Conservation (phyloP, 2,329 filamentous ascomycete genomes). For the Claviceps sp. region DNA sequence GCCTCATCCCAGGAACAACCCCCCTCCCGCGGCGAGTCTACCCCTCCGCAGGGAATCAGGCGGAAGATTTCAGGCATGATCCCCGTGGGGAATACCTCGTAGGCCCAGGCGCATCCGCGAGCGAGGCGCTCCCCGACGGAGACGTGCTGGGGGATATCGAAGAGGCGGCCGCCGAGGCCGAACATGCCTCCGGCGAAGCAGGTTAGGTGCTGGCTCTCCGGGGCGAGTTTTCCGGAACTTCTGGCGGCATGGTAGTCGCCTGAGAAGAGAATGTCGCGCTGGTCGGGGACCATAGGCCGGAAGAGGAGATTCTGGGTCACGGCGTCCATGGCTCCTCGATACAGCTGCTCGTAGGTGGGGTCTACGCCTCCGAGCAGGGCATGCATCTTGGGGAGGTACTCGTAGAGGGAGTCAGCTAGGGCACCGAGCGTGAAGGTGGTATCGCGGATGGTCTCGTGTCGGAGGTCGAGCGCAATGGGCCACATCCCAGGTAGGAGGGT, state of each 20-base stretch:
- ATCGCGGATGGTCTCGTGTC: slow-evolving; percentile 37
- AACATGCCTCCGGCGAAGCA: slow-evolving; percentile 62
- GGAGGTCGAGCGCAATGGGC: slow-evolving; percentile 50
- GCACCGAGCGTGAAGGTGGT: slow-evolving; percentile 39
- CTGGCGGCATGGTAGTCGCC: slow-evolving; percentile 17
- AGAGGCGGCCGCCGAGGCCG: slow-evolving; percentile 47
- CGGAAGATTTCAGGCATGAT: slow-evolving; percentile 45
- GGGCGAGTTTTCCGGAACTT: slow-evolving; percentile 12
- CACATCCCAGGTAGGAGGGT: slow-evolving; percentile 68
- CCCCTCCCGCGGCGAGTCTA: slow-evolving; percentile 4
- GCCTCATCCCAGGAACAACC: slow-evolving; percentile 20
- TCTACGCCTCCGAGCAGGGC: slow-evolving; percentile 52
- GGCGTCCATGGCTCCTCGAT: slow-evolving; percentile 48
- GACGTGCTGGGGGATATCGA: slow-evolving; percentile 35
- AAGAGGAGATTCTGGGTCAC: slow-evolving; percentile 53
- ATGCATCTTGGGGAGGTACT: slow-evolving; percentile 49
- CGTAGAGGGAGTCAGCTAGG: slow-evolving; percentile 44
- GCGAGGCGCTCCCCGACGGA: slow-evolving; percentile 34
- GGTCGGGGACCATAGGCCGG: slow-evolving; percentile 50
- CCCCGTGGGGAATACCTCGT: slow-evolving; percentile 37
- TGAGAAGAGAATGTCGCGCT: slow-evolving; percentile 43
- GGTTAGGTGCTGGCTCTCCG: slow-evolving; percentile 23
- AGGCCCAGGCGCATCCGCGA: slow-evolving; percentile 44
- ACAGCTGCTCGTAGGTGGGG: slow-evolving; percentile 50
- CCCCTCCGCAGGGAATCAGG: slow-evolving; percentile 29